Evolutionary conservation across 495 filamentous ascomycete species (phyloP), one percentile per base, ranked within the genome.

Genomic region (Penicillium cosmopolitanum): DNA sequence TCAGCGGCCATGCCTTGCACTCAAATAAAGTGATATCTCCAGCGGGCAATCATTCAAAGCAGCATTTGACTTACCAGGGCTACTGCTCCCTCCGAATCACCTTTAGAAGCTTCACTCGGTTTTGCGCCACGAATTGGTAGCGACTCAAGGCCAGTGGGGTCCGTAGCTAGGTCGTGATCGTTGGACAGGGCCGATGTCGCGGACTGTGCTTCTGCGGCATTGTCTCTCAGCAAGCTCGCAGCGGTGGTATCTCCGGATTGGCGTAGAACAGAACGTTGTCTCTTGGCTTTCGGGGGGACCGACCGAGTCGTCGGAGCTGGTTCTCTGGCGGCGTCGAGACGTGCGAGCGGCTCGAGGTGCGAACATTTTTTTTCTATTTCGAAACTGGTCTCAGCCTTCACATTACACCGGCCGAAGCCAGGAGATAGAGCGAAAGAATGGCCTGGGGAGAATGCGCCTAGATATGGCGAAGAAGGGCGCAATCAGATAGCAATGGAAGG

Each of bases 221-320:
- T 51, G 18, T 72, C 54, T 8, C 61, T 58, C 47, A 73, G 66
- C 10, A 56, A 23, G 10, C 53, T 56, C 21, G 34, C 47, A 36
- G 65, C 36, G 13, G 67, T 68, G 42, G 71, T 57, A 36, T 77
- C 75, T 13, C 82, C 82, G 42, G 84, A 78, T 51, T 86, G 80
- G 38, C 77, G 81, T 53, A 90, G 71, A 15, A 81, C 82, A 21
- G 87, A 84, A 57, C 89, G 80, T 61, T 88, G 87, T 65, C 89
- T 81, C 77, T 93, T 93, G 16, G 89, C 82, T 67, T 85, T 89
- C 59, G 87, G 86, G 56, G 56, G 83, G 81, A 28, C 85, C 80
- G 21, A 83, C 80, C 44, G 81, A 82, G 55, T 91, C 89, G 61
- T 86, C 81, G 61, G 84, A 88, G 50, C 79, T 71, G 38, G 86